Percentiles rank a stretch among this genome's conserved stretches.
Evolutionary conservation across 2,329 filamentous ascomycete species (phyloP).

Genomic region (Beauveria scarabaeidicola): DNA sequence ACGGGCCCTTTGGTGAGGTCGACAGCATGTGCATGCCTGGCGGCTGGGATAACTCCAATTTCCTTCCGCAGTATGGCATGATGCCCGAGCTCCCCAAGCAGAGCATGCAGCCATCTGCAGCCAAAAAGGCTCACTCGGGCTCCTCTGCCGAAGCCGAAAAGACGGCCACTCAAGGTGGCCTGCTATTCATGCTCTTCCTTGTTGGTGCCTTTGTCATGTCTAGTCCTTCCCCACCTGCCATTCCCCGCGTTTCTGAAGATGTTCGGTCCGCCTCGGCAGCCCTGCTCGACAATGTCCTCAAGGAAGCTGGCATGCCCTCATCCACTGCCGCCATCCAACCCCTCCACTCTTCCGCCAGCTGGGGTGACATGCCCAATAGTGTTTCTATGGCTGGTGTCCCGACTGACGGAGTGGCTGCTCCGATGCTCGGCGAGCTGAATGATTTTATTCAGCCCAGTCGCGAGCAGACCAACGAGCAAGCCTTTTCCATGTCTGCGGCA

Average conservation of each 20-base stretch:
- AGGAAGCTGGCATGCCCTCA: conserved; percentile 59
- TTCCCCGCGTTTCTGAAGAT: conserved; percentile 72
- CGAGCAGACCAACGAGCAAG: conserved; percentile 79
- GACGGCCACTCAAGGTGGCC: conserved; percentile 64
- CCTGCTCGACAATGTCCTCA: conserved; percentile 72
- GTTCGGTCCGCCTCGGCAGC: conserved; percentile 70
- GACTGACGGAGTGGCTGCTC: conserved; percentile 37
- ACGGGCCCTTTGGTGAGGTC: conserved; percentile 70
- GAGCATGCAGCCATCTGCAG: conserved; percentile 44
- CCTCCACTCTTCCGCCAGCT: conserved; percentile 42
- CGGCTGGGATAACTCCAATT: conserved; percentile 67
- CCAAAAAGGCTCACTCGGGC: conserved; percentile 38
- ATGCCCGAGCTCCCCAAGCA: conserved; percentile 52
- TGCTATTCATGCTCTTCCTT: conserved; percentile 92
- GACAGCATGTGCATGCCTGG: conserved; percentile 74
- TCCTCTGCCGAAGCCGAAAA: conserved; percentile 44
- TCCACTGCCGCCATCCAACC: conserved; percentile 34
- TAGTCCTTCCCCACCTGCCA: conserved; percentile 62
- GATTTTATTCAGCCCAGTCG: conserved; percentile 66
- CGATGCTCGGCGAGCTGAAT: conserved; percentile 57
- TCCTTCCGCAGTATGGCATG: conserved; percentile 63
- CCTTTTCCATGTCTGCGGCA: conserved; percentile 75
- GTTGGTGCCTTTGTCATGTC: conserved; percentile 95
- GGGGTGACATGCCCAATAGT: conserved; percentile 32
- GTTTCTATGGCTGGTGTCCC: conserved; percentile 36